Evolutionary conservation across 306 rosid species (phyloP), one percentile per base, ranked within the genome.

Genomic region (Cucurbita pepo): DNA sequence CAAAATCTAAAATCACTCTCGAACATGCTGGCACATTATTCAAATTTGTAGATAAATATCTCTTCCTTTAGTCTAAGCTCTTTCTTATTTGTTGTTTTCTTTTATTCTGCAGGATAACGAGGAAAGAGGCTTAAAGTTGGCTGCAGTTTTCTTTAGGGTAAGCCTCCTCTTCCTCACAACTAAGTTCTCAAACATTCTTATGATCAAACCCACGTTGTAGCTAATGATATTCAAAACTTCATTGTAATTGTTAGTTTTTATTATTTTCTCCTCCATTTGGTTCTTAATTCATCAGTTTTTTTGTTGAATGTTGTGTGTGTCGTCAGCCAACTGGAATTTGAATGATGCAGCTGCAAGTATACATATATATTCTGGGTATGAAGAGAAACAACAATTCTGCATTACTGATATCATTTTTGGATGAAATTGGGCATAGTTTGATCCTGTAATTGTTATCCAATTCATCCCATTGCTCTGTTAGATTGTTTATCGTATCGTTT

Each of bases 71-170:
- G 71, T 75, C 3, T 16, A 30, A 0, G 21, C 21, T 44, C 7
- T 44, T 65, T 66, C 55, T 66, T 45, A 66, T 36, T 21, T 1
- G 3, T 45, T 65, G 34, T 66, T 51, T 67, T 34, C 66, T 75
- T 72, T 76, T 71, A 1, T 1, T 34, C 16, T 43, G 3, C 95
- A 94, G 99, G 91, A 86, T 94, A 80, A 94, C 96, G 44, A 83
- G 96, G 86, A 94, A 89, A 82, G 99, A 91, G 85, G 99, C 97
- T 85, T 94, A 62, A 87, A 66, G 56, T 44, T 58, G 72, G 77
- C 78, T 19, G 69, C 79, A 70, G 61, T 55, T 77, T 76, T 74
- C 50, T 73, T 76, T 59, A 62, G 44, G 89, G 91, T 77, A 38
- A 78, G 70, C 37, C 58, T 30, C 3, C 73, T 47, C 22, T 25